These are phyloP conservation scores for Saccharomycopsis sp. DNA, from an alignment of 805 yeast genomes.

Conservation along the genomic window DNA sequence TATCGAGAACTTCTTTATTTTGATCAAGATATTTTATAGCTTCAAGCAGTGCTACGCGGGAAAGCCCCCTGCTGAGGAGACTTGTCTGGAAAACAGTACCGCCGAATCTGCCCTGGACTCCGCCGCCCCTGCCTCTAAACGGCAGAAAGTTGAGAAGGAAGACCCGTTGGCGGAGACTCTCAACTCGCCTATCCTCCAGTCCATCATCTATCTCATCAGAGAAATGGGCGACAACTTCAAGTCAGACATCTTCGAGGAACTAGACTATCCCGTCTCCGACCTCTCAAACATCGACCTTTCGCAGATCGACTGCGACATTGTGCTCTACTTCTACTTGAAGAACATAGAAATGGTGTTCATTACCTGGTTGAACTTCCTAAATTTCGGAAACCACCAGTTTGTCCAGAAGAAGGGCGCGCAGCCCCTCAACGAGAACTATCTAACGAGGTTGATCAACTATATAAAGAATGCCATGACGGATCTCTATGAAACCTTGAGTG, in stretches of 20 bases:
- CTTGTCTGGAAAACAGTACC: not conserved
- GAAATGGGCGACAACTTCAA: conserved; percentile 19
- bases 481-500: conserved; percentile 13
- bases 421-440: conserved; percentile 11
- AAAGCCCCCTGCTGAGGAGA: too few species aligned
- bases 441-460: conserved; percentile 16
- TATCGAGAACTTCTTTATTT: conserved; percentile 41
- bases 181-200: conserved; percentile 23
- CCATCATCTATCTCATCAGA: conserved; percentile 22
- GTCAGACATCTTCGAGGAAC: conserved; percentile 12
- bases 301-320: conserved; percentile 12
- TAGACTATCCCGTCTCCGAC: not conserved
- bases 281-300: not conserved
- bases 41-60: conserved; percentile 21
- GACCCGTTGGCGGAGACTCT: conserved; percentile 8
- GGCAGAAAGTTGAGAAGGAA: not conserved
- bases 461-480: conserved; percentile 15
- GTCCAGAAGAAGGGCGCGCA: conserved; percentile 9
- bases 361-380: conserved; percentile 20
- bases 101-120: too few species aligned
- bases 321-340: conserved; percentile 18
- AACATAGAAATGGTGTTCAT: conserved; percentile 19
- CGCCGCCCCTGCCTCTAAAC: not conserved
- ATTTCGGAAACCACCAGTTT: conserved; percentile 19
- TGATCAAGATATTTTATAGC: conserved; percentile 37